Evolutionary conservation across 2,329 filamentous ascomycete genomes (phyloP).

Genomic region (Harringtonia lauricola): DNA sequence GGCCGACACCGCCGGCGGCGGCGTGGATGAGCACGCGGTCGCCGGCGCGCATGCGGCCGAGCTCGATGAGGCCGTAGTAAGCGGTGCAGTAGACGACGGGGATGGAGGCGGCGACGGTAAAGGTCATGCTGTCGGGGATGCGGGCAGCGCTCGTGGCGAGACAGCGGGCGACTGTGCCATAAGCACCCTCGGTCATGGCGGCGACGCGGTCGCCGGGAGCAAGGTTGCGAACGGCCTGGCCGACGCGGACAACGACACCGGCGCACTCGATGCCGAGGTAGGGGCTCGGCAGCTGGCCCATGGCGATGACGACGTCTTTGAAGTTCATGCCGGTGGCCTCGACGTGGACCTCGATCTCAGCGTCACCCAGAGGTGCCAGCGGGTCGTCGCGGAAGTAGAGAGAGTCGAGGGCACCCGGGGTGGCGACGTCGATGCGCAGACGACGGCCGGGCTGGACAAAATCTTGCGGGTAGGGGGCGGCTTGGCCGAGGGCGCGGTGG

Average conservation of each 20-base stretch:
- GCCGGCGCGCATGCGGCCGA: slow-evolving; percentile 24
- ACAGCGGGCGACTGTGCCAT: slow-evolving; percentile 22
- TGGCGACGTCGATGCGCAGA: slow-evolving; percentile 27
- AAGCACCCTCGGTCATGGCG: slow-evolving; percentile 21
- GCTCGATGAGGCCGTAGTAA: slow-evolving; percentile 25
- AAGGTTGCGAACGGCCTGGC: slow-evolving; percentile 14
- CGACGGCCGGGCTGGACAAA: slow-evolving; percentile 26
- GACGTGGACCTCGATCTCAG: slow-evolving; percentile 32
- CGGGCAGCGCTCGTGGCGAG: slow-evolving; percentile 14
- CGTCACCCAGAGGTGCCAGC: slow-evolving; percentile 13
- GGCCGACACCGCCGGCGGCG: background rate
- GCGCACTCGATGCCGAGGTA: slow-evolving; percentile 29
- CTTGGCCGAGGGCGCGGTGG: slow-evolving; percentile 28
- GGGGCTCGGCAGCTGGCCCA: slow-evolving; percentile 19
- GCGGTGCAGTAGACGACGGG: slow-evolving; percentile 29
- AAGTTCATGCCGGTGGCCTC: slow-evolving; percentile 30
- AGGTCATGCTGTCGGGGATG: slow-evolving; percentile 23
- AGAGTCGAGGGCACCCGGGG: slow-evolving; percentile 26
- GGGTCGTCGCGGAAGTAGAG: slow-evolving; percentile 28
- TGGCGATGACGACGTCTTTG: slow-evolving; percentile 32
- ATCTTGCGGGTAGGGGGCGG: slow-evolving; percentile 23
- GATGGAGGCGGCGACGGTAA: slow-evolving; percentile 26
- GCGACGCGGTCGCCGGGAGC: slow-evolving; percentile 24
- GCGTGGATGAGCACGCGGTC: slow-evolving; percentile 29
- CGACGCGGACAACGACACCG: slow-evolving; percentile 20